These are phyloP conservation scores for Cyberlindnera amylophila DNA, from an alignment of 805 yeast genomes.

Conservation along the genomic window DNA sequence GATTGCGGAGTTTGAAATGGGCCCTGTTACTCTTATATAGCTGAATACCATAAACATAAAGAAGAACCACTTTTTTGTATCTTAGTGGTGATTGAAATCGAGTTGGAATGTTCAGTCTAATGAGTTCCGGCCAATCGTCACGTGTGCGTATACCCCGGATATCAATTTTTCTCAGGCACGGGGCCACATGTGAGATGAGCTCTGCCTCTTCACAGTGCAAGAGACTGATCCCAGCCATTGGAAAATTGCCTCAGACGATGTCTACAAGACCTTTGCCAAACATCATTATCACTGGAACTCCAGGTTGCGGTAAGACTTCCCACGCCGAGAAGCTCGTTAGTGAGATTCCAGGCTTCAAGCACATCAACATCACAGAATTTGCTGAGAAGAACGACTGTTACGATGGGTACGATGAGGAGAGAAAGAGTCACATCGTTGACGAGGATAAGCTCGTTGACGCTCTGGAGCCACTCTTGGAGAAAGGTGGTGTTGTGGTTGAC, in stretches of 20 bases:
- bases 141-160: no score
- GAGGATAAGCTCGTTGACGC: conserved; percentile 85
- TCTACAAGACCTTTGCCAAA: conserved; percentile 46
- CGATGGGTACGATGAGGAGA: conserved; percentile 79
- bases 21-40: no score
- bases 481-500: conserved; percentile 89
- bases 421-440: conserved; percentile 86
- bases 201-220: no score
- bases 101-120: no score
- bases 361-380: conserved; percentile 69
- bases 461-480: conserved; percentile 69
- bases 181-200: no score
- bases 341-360: conserved; percentile 43
- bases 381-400: conserved; percentile 76
- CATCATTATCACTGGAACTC: conserved; percentile 91
- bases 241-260: no score
- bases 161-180: no score
- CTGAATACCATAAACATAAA: no score
- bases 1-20: background rate
- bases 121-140: no score
- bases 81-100: no score
- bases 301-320: conserved; percentile 85
- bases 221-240: no score
- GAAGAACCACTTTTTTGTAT: no score
- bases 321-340: conserved; percentile 60